Percentiles rank a stretch among this genome's conserved stretches.
Evolutionary conservation across 306 rosid genomes (phyloP).

Genomic region (Argentina anserina): DNA sequence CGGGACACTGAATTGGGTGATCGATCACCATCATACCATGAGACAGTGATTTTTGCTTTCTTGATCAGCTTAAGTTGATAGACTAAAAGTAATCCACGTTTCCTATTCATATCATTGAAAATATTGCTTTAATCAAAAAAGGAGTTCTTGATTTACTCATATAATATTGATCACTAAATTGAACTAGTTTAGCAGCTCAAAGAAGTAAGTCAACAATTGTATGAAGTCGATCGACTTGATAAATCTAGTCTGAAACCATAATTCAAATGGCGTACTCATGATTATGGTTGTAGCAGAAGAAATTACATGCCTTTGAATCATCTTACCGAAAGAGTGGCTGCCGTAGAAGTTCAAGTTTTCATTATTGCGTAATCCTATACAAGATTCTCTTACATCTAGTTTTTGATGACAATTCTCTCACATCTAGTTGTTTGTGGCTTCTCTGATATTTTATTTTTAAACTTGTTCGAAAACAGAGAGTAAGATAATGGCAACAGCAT

Average conservation of each 20-base stretch:
- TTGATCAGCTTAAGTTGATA: constrained; percentile 21
- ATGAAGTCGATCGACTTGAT: neutral
- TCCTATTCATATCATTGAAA: neutral
- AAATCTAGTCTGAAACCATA: neutral
- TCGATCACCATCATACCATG: constrained; percentile 26
- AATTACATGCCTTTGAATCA: neutral
- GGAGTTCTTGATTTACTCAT: no score
- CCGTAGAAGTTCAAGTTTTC: neutral
- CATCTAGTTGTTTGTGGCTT: neutral
- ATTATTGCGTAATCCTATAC: neutral
- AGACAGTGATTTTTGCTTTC: constrained; percentile 19
- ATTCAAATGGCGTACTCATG: neutral
- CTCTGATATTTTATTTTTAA: neutral
- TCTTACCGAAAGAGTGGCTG: neutral
- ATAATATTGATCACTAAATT: no score
- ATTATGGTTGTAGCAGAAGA: neutral
- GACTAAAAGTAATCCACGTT: constrained; percentile 20
- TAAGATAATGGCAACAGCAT: neutral
- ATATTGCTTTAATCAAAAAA: neutral
- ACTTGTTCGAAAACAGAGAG: neutral
- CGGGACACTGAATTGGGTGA: constrained; percentile 31
- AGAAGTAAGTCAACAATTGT: no score
- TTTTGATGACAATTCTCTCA: no score
- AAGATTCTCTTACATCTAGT: neutral
- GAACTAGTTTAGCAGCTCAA: no score